phyloP scores from a whole-genome alignment of 2,329 filamentous ascomycete species.

The Penicillium sp. region DNA sequence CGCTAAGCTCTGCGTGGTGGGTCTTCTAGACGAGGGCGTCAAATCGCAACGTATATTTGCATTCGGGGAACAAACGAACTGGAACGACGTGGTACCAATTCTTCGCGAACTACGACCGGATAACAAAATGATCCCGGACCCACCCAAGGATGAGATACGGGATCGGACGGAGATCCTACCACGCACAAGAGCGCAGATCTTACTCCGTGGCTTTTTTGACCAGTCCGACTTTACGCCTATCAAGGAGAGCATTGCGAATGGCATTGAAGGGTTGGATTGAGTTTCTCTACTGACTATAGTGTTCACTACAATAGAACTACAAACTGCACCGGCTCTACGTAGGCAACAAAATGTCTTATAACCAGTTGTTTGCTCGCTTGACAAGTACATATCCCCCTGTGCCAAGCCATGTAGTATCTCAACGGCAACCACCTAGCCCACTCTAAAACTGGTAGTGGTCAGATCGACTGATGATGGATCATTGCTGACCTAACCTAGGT shows the following conservation, averaged over 20 bases:
- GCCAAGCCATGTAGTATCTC: slow-evolving; percentile 1
- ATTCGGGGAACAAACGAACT: slow-evolving; percentile 50
- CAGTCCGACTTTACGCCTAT: slow-evolving; percentile 7
- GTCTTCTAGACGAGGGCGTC: slow-evolving; percentile 48
- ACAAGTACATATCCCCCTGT: background rate
- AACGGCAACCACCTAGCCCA: background rate
- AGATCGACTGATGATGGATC: background rate
- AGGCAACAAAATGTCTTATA: background rate
- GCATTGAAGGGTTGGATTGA: background rate
- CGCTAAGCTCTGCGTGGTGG: slow-evolving; percentile 55
- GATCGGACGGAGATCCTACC: slow-evolving; percentile 25
- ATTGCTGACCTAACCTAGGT: slow-evolving; percentile 1
- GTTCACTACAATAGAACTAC: too few relatives aligned
- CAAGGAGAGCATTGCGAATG: slow-evolving; percentile 5
- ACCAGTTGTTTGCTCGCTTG: slow-evolving; percentile 3
- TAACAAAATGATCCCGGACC: slow-evolving; percentile 31
- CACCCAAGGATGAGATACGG: slow-evolving; percentile 16
- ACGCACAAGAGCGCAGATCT: slow-evolving; percentile 20
- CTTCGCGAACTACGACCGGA: slow-evolving; percentile 42
- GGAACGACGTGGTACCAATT: slow-evolving; percentile 42
- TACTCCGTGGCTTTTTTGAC: slow-evolving; percentile 25
- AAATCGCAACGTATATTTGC: slow-evolving; percentile 55
- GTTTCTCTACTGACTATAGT: too few relatives aligned
- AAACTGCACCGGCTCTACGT: background rate
- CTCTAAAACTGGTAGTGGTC: background rate